Base-by-base conservation (phyloP, 208 protist species). In the Leishmania martiniquensis region DNA sequence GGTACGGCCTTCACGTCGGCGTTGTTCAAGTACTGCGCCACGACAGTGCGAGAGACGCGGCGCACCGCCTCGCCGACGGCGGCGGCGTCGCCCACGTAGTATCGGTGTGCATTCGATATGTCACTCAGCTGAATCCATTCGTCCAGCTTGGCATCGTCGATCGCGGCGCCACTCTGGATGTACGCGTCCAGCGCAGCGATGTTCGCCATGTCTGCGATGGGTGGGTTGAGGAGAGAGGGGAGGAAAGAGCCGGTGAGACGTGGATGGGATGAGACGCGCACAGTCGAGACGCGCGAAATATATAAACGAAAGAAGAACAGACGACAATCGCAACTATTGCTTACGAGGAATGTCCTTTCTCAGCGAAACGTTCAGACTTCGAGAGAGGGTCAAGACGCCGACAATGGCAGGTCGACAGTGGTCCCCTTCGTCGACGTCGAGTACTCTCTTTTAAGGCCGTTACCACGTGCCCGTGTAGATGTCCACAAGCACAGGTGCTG, bases 11-110 rank as follows among this genome's bases (percentile, higher is more conserved):
- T 79, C 45, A 69, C 76, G 75, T 96, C 80, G 20, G 85, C 84
- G 72, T 95, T 92, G 82, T 97, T 98, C 63, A 98, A 83, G 75
- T 95, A 96, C 76, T 89, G 77, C 42, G 71, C 85, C 5, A 98
- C 88, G 47, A 97, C 81, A 10, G 78, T 69, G 29, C 82, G 69
- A 6, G 88, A 79, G 22, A 92, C 74, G 55, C 62, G 76, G 15
- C 77, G 63, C 63, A 88, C 86, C 71, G 72, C 87, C 7, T 76
- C 81, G 29, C 83, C 70, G 55, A 87, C 86, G 42, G 71, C 74
- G 13, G 81, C 85, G 12, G 80, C 74, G 49, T 88, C 82, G 55
- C 86, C 89, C 1, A 45, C 72, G 75, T 88, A 96, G 76, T 90
- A 97, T 20, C 57, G 42, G 7, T 76, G 52, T 5, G 90, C 84